phyloP scores from a whole-genome alignment of 768 basidiomycete species.

The Exidia glandulosa region DNA sequence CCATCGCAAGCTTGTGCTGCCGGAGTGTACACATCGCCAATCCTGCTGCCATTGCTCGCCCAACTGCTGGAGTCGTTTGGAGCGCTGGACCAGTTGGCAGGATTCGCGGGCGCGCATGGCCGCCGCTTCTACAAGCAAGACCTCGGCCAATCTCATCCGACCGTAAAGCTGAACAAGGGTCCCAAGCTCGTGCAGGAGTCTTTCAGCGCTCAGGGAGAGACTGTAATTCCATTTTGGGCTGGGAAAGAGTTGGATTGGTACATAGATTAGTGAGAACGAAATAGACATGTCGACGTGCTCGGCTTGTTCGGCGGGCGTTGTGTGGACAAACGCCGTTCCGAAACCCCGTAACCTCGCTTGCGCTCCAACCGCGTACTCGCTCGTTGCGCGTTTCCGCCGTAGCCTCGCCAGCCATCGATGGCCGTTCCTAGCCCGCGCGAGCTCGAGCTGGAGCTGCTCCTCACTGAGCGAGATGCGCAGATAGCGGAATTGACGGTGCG shows the following conservation, averaged over 20 bases:
- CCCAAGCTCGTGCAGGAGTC: conserved; percentile 13
- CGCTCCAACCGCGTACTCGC: neutral
- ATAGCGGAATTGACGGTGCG: conserved; percentile 62
- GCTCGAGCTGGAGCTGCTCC: conserved; percentile 66
- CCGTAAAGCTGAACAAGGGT: conserved; percentile 17
- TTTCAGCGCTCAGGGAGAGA: conserved; percentile 10
- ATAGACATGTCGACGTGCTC: too few relatives aligned
- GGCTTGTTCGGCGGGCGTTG: neutral
- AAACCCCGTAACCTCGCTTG: neutral
- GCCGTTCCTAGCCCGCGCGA: conserved; percentile 65
- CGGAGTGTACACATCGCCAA: conserved; percentile 90
- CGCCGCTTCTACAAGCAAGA: conserved; percentile 59
- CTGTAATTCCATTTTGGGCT: conserved; percentile 31
- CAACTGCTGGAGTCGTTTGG: conserved; percentile 80
- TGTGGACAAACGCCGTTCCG: neutral
- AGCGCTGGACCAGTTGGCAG: conserved; percentile 70
- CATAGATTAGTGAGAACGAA: neutral
- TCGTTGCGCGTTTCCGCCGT: neutral
- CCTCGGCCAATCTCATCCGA: conserved; percentile 10
- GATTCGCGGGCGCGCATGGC: conserved; percentile 71
- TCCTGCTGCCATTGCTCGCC: conserved; percentile 82
- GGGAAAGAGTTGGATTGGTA: conserved; percentile 30
- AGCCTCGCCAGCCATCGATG: conserved; percentile 27
- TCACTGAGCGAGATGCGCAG: conserved; percentile 67
- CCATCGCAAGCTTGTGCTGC: conserved; percentile 77